phyloP scores from a whole-genome alignment of 2,329 filamentous ascomycete genomes.

The Verruconis gallopava region DNA sequence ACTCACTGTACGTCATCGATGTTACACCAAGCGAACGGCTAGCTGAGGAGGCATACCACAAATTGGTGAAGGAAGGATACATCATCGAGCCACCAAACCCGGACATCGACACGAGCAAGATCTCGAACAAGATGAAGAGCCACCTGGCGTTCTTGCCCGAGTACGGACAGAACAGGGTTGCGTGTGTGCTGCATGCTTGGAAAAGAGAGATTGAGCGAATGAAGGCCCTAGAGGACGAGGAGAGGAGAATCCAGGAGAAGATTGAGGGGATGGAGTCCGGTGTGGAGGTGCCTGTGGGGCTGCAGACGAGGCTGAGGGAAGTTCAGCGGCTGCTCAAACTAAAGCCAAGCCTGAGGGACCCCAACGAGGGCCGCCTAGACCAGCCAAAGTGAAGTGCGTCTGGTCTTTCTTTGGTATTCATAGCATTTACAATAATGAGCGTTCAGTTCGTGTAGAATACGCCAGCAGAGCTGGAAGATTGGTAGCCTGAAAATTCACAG shows the following conservation, averaged over 20 bases:
- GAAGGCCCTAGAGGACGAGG: not conserved
- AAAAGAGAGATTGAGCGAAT: not conserved
- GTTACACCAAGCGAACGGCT: not conserved
- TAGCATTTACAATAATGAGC: too few relatives aligned
- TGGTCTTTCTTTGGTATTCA: too few relatives aligned
- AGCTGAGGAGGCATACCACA: not conserved
- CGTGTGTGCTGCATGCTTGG: not conserved
- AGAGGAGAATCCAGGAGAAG: not conserved
- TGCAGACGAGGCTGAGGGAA: not conserved
- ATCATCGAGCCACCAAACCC: not conserved
- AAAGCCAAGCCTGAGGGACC: not conserved
- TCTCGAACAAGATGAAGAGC: not conserved
- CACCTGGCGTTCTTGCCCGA: not conserved
- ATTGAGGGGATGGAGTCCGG: not conserved
- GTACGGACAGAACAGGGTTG: not conserved
- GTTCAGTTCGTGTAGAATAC: too few relatives aligned
- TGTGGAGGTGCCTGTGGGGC: not conserved
- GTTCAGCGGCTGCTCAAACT: not conserved
- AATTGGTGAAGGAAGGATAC: not conserved
- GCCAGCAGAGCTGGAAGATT: too few relatives aligned
- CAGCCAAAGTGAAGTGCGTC: too few relatives aligned
- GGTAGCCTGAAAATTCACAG: too few relatives aligned
- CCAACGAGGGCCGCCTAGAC: too few relatives aligned
- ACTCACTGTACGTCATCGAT: not conserved
- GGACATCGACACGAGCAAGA: not conserved